Conservation (phyloP, 495 filamentous ascomycete species). For the Elaphomyces granulatus region DNA sequence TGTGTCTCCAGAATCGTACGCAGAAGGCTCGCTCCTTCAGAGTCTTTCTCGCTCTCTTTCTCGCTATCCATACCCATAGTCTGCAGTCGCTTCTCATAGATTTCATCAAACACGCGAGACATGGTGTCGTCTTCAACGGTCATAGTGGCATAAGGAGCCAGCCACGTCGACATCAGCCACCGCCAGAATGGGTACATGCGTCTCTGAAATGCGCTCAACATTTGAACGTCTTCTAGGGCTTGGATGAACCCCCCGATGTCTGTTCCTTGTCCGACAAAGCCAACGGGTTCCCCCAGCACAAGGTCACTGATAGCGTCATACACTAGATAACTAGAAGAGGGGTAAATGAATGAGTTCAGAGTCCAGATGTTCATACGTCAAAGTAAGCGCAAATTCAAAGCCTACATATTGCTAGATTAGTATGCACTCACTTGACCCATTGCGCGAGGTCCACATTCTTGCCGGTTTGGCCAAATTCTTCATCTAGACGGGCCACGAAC, state of each 20-base stretch:
- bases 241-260: slow-evolving; percentile 43
- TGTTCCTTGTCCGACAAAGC: slow-evolving; percentile 42
- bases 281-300: slow-evolving; percentile 46
- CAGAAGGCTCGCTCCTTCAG: slow-evolving; percentile 15
- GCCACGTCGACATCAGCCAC: slow-evolving; percentile 35
- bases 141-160: no score
- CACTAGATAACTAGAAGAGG: slow-evolving; percentile 30
- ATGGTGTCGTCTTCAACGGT: no score
- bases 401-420: no score
- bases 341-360: not conserved
- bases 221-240: slow-evolving; percentile 34
- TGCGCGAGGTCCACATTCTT: slow-evolving; percentile 36
- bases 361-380: no score
- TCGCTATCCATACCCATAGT: slow-evolving; percentile 27
- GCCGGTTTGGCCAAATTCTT: slow-evolving; percentile 27
- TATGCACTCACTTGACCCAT: slow-evolving; percentile 34
- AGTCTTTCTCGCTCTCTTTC: slow-evolving; percentile 14
- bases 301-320: slow-evolving; percentile 53
- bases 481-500: slow-evolving; percentile 30
- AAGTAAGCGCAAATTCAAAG: no score
- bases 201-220: slow-evolving; percentile 33
- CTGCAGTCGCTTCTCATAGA: no score
- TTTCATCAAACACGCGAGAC: no score
- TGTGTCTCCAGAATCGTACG: slow-evolving; percentile 30
- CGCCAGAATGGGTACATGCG: slow-evolving; percentile 41